Base-by-base conservation (phyloP, 2,329 filamentous ascomycete genomes). In the Colletotrichum neosansevieriae region DNA sequence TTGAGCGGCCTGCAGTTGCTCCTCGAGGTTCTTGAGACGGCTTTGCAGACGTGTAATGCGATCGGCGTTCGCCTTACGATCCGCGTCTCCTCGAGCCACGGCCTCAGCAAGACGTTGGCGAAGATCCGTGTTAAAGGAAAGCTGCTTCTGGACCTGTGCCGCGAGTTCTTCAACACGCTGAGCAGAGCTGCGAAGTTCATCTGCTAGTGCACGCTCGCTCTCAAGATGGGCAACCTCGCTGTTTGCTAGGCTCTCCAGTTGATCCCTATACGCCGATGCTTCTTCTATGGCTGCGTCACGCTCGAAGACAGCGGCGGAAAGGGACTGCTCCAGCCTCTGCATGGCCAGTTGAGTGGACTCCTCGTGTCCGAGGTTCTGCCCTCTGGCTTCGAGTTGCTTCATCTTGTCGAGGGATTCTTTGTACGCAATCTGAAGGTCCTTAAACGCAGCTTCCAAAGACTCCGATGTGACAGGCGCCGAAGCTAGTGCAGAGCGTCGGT, bases 21-120 rank as follows among this genome's bases (percentile, higher is more conserved):
- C 94, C 77, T 98, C 96, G 58, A 98, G 88, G 15, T 83, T 81
- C 74, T 92, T 93, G 64, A 99, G 90, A 66, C 90, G 91, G 70
- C 87, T 87, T 77, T 98, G 94, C 77, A 98, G 88, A 62, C 90
- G 86, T 64, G 93, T 93, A 77, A 99, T 97, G 74, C 93, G 92
- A 59, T 89, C 86, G 13, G 92, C 92, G 70, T 94, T 97, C 68
- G 89, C 82, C 75, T 91, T 90, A 77, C 97, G 94, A 74, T 96
- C 93, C 36, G 86, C 85, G 74, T 98, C 95, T 65, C 95, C 94
- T 71, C 94, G 92, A 59, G 89, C 84, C 42, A 98, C 92, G 1
- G 94, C 94, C 19, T 92, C 88, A 6, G 91, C 84, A 2, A 99
- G 89, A 47, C 95, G 92, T 63, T 88, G 84, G 64, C 94, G 91